phyloP scores from a whole-genome alignment of 1,284 basidiomycete species.

The Anthracocystis setariae region DNA sequence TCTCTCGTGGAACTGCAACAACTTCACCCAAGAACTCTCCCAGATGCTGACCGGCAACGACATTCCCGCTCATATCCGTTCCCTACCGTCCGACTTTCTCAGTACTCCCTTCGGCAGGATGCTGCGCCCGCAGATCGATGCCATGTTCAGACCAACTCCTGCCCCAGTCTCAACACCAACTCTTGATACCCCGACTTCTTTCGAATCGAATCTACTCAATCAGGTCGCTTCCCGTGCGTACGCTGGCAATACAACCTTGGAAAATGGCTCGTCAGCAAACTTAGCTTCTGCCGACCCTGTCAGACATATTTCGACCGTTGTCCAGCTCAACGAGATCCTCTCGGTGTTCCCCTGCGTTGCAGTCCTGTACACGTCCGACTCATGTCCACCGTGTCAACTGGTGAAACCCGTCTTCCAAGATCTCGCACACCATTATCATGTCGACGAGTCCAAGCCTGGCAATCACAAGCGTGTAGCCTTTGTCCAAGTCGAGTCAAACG shows the following conservation, averaged over 20 bases:
- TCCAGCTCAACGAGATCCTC: slow-evolving; percentile 52
- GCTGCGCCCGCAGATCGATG: slow-evolving; percentile 84
- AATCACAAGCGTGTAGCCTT: slow-evolving; percentile 54
- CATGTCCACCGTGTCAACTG: slow-evolving; percentile 75
- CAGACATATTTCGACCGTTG: slow-evolving; percentile 20
- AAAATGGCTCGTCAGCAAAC: slow-evolving; percentile 68
- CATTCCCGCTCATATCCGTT: slow-evolving; percentile 63
- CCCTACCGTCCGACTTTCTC: slow-evolving; percentile 80
- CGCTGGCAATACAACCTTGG: slow-evolving; percentile 67
- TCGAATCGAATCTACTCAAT: slow-evolving; percentile 21
- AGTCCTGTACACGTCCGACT: slow-evolving; percentile 76
- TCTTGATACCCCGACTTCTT: neutral
- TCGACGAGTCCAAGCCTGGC: slow-evolving; percentile 24
- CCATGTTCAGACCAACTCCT: slow-evolving; percentile 47
- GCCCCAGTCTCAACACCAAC: slow-evolving; percentile 9
- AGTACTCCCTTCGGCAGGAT: slow-evolving; percentile 89
- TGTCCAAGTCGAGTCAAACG: slow-evolving; percentile 63
- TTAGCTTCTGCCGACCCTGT: slow-evolving; percentile 74
- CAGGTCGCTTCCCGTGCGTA: slow-evolving; percentile 73
- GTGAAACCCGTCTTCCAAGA: slow-evolving; percentile 76
- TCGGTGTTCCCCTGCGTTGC: slow-evolving; percentile 72
- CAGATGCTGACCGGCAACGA: slow-evolving; percentile 62
- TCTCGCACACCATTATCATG: slow-evolving; percentile 72
- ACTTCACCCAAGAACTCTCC: slow-evolving; percentile 79
- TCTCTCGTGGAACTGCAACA: slow-evolving; percentile 72